Conservation (phyloP, 768 basidiomycete species). For the Strobilomyces echinocephalus region DNA sequence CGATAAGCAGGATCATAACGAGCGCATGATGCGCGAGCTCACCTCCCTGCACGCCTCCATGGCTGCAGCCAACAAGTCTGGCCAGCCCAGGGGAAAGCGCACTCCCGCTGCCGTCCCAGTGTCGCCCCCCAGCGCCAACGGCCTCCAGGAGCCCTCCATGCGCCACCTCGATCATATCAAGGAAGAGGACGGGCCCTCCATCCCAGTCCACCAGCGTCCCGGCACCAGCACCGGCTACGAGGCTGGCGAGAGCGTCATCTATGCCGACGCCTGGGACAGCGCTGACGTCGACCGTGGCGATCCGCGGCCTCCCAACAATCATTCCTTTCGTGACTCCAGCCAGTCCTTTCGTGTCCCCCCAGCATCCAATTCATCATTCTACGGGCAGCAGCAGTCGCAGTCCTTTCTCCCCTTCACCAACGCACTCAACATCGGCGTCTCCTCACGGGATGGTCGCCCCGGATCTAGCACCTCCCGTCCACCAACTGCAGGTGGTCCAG, state of each 20-base stretch:
- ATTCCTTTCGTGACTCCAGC: conserved; percentile 78
- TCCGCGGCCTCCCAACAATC: conserved; percentile 39
- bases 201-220: conserved; percentile 48
- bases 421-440: conserved; percentile 43
- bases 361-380: conserved; percentile 36
- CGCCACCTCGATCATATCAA: conserved; percentile 33
- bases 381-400: conserved; percentile 46
- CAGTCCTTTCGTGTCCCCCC: conserved; percentile 77
- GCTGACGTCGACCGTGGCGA: conserved; percentile 35
- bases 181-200: conserved; percentile 36
- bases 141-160: conserved; percentile 15
- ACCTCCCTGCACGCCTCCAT: conserved; percentile 79
- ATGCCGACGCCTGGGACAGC: conserved; percentile 31
- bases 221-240: conserved; percentile 77
- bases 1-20: conserved; percentile 87
- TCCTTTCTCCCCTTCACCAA: conserved; percentile 64
- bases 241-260: conserved; percentile 34
- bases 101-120: conserved; percentile 20
- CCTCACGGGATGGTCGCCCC: conserved; percentile 39
- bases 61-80: conserved; percentile 48
- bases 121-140: neutral
- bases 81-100: conserved; percentile 37
- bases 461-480: conserved; percentile 49
- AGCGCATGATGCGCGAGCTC: conserved; percentile 87
- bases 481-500: conserved; percentile 47